Evolutionary conservation across 306 rosid species (phyloP), one percentile per base, ranked within the genome.

Genomic region (Vigna radiata): DNA sequence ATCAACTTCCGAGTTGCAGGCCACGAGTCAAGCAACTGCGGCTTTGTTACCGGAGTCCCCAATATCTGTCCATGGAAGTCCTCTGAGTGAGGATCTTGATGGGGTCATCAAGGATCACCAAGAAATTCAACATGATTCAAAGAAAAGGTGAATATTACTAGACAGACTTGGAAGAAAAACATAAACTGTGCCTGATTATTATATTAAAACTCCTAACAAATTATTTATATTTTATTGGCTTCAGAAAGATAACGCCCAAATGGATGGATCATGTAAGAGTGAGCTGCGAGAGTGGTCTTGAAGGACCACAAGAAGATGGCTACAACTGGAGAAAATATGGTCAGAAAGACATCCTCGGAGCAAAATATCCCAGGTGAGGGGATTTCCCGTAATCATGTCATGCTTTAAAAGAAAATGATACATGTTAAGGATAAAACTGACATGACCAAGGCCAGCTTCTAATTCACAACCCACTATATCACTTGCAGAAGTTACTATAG

Each of bases 241-340:
- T 77, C 97, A 91, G 98, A 90, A 92, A 91, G 91, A 71, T 48
- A 48, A 18, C 77, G 82, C 89, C 93, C 29, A 90, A 86, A 79
- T 91, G 88, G 89, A 84, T 84, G 52, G 90, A 90, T 53, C 96
- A 86, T 52, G 87, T 86, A 49, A 87, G 88, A 87, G 88, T 91
- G 65, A 85, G 75, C 84, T 86, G 87, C 6, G 98, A 88, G 76
- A 93, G 79, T 33, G 88, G 96, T 41, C 80, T 91, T 33, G 98
- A 89, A 82, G 98, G 97, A 62, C 81, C 97, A 25, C 90, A 84
- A 3, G 97, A 93, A 25, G 98, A 93, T 67, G 97, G 98, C 78
- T 88, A 79, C 66, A 88, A 85, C 85, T 93, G 98, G 98, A 88
- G 98, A 88, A 93, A 91, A 77, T 93, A 93, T 48, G 98, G 98